Conservation (phyloP, 805 yeast genomes). For the Nematodospora valgi region DNA sequence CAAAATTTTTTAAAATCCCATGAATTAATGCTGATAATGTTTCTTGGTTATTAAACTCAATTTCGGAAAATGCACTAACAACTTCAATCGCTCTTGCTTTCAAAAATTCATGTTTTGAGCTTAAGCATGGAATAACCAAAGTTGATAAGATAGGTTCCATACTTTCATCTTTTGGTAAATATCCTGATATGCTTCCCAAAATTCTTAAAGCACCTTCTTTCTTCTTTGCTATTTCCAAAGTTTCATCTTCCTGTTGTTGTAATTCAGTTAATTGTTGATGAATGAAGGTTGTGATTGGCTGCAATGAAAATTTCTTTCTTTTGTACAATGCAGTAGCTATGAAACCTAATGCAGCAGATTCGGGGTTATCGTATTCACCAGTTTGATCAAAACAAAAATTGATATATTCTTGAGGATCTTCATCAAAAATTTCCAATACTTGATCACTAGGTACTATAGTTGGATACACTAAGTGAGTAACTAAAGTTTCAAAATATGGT, state of each 20-base stretch:
- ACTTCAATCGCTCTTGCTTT: conserved; percentile 73
- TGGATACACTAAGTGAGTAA: conserved; percentile 74
- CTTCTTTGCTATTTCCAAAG: conserved; percentile 51
- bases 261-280: conserved; percentile 34
- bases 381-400: conserved; percentile 57
- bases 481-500: conserved; percentile 60
- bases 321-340: conserved; percentile 69
- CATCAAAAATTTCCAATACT: conserved; percentile 71
- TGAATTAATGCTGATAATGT: conserved; percentile 26
- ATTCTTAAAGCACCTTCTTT: conserved; percentile 80
- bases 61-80: conserved; percentile 59
- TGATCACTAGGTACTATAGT: conserved; percentile 66
- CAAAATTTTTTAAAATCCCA: conserved; percentile 31
- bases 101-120: conserved; percentile 60
- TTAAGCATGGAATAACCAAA: conserved; percentile 70
- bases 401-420: conserved; percentile 86
- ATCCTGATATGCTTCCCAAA: conserved; percentile 67
- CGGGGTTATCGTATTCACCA: conserved; percentile 64
- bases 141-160: conserved; percentile 65
- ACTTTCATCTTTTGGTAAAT: conserved; percentile 59
- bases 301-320: conserved; percentile 57
- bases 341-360: conserved; percentile 73
- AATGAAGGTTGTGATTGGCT: conserved; percentile 59
- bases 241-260: conserved; percentile 30
- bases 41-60: conserved; percentile 42